Evolutionary conservation across 345 rosid species (phyloP).

Genomic region (Pelargonium nanum): DNA sequence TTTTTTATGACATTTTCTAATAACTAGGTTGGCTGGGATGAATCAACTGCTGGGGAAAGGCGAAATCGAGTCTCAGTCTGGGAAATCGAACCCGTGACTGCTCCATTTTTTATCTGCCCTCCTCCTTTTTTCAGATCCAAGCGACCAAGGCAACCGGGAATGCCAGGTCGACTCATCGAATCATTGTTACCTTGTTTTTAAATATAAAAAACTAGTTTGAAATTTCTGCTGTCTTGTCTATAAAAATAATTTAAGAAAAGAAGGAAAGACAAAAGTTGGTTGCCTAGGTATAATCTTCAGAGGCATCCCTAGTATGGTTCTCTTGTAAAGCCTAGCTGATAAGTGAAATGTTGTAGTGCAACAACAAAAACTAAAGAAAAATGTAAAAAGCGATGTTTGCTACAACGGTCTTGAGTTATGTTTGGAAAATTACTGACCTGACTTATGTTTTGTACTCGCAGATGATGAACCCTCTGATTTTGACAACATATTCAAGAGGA

Average conservation of each 20-base stretch:
- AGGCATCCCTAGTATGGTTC: slow-evolving; percentile 2
- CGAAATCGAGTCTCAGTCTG: slow-evolving; percentile 79
- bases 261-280: too few relatives aligned
- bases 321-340: slow-evolving; percentile 10
- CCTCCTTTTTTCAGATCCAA: slow-evolving; percentile 85
- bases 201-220: too few relatives aligned
- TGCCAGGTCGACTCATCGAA: slow-evolving; percentile 39
- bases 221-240: neutral
- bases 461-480: slow-evolving; percentile 67
- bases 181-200: neutral
- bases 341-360: slow-evolving; percentile 10
- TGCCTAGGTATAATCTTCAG: slow-evolving; percentile 5
- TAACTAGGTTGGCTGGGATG: slow-evolving; percentile 96
- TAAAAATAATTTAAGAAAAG: too few relatives aligned
- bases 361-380: too few relatives aligned
- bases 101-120: slow-evolving; percentile 88
- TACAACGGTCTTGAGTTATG: slow-evolving; percentile 3
- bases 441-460: slow-evolving; percentile 20
- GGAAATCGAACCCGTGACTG: slow-evolving; percentile 91
- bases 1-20: slow-evolving; percentile 7
- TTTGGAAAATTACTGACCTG: slow-evolving; percentile 9
- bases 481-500: slow-evolving; percentile 66
- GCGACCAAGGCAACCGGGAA: slow-evolving; percentile 71
- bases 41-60: slow-evolving; percentile 82
- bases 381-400: neutral